A percentile compares a stretch with the other conserved stretches of the same genome.
Conservation (phyloP, 768 basidiomycete species). For the Asterophora lycoperdoides region DNA sequence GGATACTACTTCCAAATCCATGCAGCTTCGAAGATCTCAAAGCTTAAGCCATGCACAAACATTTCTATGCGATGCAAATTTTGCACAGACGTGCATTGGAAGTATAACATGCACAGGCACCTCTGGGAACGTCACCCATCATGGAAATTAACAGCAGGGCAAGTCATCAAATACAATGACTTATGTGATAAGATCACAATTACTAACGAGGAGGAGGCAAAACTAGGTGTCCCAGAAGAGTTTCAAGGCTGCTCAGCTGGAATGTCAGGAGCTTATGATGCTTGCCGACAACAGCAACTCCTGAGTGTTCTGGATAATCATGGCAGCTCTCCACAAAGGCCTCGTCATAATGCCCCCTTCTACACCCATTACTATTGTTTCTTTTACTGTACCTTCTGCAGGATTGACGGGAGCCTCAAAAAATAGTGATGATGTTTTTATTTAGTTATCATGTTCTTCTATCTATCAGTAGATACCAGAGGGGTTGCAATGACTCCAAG, state of each 20-base stretch:
- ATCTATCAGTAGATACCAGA: neutral
- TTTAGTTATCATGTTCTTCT: neutral
- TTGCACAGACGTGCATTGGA: slow-evolving; percentile 23
- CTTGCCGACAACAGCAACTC: neutral
- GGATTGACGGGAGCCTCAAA: no score
- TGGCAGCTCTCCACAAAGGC: no score
- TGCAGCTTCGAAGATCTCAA: slow-evolving; percentile 12
- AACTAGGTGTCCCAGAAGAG: neutral
- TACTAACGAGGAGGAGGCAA: neutral
- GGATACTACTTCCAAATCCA: slow-evolving; percentile 13
- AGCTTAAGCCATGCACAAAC: slow-evolving; percentile 24
- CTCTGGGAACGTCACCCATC: slow-evolving; percentile 20
- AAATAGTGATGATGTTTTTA: neutral
- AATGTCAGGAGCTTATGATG: neutral
- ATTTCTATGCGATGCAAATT: slow-evolving; percentile 21
- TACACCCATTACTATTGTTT: no score
- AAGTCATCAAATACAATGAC: neutral
- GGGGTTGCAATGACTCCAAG: no score
- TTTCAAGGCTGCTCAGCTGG: neutral
- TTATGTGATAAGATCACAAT: neutral
- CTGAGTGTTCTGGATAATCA: neutral
- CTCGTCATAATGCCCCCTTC: no score
- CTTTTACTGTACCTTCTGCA: no score
- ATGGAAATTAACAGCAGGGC: slow-evolving; percentile 4
- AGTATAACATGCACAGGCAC: slow-evolving; percentile 26